A percentile compares a stretch with the other conserved stretches of the same genome.
Evolutionary conservation across 2,329 filamentous ascomycete species (phyloP).

Genomic region (Pseudogymnoascus sp.): DNA sequence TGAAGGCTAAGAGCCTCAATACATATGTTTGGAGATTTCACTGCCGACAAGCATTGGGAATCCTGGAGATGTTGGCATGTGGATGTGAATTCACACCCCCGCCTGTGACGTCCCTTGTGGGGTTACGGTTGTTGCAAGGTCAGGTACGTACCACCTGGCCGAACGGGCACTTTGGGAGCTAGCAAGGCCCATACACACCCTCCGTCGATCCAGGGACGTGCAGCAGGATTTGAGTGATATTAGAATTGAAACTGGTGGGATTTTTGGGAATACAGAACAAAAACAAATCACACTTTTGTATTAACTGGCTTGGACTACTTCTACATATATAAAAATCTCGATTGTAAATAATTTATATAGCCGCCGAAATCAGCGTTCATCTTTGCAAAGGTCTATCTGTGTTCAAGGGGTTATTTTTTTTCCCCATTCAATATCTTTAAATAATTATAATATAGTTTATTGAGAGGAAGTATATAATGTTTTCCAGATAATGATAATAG

Average conservation of each 20-base stretch:
- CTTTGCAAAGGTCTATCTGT: neutral
- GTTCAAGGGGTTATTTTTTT: neutral
- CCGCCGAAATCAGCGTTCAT: too few relatives aligned
- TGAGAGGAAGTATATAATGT: neutral
- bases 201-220: neutral
- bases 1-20: neutral
- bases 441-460: neutral
- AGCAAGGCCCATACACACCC: neutral
- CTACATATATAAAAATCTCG: neutral
- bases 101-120: constrained; percentile 5
- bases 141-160: constrained; percentile 7
- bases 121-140: neutral
- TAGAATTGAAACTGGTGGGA: neutral
- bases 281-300: neutral
- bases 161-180: neutral
- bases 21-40: neutral
- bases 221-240: neutral
- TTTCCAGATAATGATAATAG: neutral
- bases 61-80: neutral
- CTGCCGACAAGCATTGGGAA: constrained; percentile 1
- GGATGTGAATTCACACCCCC: neutral
- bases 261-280: neutral
- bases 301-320: neutral
- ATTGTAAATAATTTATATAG: too few relatives aligned
- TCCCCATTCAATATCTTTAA: neutral